Conservation (phyloP, 169 alveolate genomes). For the Cryptosporidium viatorum region DNA sequence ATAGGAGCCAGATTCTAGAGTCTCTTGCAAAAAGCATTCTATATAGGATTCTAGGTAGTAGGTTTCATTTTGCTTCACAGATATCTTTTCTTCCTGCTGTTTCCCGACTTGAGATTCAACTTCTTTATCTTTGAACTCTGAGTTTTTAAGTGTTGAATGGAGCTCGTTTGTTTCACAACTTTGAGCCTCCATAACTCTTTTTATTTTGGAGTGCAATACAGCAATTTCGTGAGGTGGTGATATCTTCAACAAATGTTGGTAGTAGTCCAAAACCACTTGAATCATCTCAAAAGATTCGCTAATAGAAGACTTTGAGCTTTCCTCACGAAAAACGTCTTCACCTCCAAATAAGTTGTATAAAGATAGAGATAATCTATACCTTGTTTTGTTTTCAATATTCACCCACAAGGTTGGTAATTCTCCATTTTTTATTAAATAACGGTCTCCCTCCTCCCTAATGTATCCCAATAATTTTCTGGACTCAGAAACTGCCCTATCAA, state of each 20-base stretch:
- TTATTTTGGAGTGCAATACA: neutral
- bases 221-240: slow-evolving; percentile 24
- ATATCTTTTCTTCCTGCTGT: neutral
- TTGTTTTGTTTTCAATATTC: slow-evolving; percentile 32
- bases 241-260: neutral
- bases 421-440: neutral
- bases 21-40: neutral
- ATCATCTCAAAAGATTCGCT: slow-evolving; percentile 49
- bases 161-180: neutral
- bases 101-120: neutral
- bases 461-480: neutral
- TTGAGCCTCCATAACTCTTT: neutral
- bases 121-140: neutral
- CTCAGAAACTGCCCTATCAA: neutral
- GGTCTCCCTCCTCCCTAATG: neutral
- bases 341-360: neutral
- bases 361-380: slow-evolving; percentile 45
- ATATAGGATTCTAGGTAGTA: neutral
- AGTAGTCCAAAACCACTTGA: slow-evolving; percentile 3
- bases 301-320: neutral
- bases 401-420: slow-evolving; percentile 20
- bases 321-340: neutral
- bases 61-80: neutral
- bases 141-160: neutral
- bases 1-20: neutral